A percentile compares a stretch with the other conserved stretches of the same genome.
Evolutionary conservation across 2,329 filamentous ascomycete genomes (phyloP).

Genomic region (Curvularia sp.): DNA sequence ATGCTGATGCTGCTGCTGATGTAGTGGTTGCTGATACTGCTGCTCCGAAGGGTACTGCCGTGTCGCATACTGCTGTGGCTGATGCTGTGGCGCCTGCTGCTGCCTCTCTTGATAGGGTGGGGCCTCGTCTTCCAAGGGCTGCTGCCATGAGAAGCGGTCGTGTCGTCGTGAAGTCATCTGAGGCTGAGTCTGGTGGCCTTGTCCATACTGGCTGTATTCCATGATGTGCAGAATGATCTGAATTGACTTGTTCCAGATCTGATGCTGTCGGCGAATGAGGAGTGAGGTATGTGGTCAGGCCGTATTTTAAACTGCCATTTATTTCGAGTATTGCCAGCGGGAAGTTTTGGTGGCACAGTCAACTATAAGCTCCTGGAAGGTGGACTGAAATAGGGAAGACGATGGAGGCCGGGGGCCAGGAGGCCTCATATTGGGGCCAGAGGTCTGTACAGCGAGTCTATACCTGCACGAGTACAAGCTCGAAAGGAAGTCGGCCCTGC

Average conservation of each 20-base stretch:
- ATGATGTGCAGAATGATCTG: slow-evolving; percentile 20
- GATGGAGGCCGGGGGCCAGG: slow-evolving; percentile 27
- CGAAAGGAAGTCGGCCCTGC: slow-evolving; percentile 25
- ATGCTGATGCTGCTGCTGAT: slow-evolving; percentile 5
- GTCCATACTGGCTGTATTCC: slow-evolving; percentile 35
- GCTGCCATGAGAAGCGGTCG: slow-evolving; percentile 48
- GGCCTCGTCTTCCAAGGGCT: slow-evolving; percentile 31
- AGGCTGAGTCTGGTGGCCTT: slow-evolving; percentile 25
- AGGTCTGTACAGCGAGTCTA: slow-evolving; percentile 28
- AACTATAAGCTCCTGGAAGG: slow-evolving; percentile 6
- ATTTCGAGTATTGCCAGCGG: not conserved
- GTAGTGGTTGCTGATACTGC: slow-evolving; percentile 7
- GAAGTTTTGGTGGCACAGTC: slow-evolving; percentile 8
- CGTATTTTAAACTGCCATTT: slow-evolving; percentile 1
- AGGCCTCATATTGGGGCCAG: slow-evolving; percentile 41
- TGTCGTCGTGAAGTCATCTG: slow-evolving; percentile 26
- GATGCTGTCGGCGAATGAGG: not conserved
- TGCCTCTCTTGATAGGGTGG: slow-evolving; percentile 22
- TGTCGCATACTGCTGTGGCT: slow-evolving; percentile 2
- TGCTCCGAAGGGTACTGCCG: slow-evolving; percentile 14
- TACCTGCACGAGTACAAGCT: slow-evolving; percentile 36
- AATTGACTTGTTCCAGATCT: not conserved
- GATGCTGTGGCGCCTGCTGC: slow-evolving; percentile 8
- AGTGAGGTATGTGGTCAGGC: not conserved
- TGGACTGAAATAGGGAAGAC: slow-evolving; percentile 6